A percentile compares a stretch with the other conserved stretches of the same genome.
These are phyloP conservation scores for Hypoxylon sp. DNA, from an alignment of 2,329 filamentous ascomycete genomes.

Conservation along the genomic window DNA sequence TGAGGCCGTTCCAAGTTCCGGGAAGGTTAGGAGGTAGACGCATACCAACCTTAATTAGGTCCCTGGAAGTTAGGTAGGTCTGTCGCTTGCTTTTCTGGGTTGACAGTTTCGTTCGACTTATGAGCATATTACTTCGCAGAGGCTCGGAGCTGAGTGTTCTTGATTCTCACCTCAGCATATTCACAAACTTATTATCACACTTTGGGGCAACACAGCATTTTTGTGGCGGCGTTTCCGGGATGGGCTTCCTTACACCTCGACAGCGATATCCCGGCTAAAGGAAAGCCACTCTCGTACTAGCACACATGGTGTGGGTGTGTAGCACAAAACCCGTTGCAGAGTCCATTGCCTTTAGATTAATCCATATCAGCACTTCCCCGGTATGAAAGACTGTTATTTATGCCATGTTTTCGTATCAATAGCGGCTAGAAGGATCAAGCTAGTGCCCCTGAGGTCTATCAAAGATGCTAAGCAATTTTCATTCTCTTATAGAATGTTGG, in stretches of 20 bases:
- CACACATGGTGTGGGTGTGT: slow-evolving; percentile 1
- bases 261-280: slow-evolving; percentile 4
- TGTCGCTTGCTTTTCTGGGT: not conserved
- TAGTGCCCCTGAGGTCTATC: not conserved
- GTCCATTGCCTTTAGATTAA: not conserved
- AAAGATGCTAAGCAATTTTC: not conserved
- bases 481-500: not conserved
- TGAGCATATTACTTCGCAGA: no score
- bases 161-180: slow-evolving; percentile 12
- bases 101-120: not conserved
- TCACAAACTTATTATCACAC: not conserved
- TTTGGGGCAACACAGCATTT: not conserved
- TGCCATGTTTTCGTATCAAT: not conserved
- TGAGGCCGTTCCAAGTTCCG: no score
- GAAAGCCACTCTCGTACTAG: not conserved
- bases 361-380: not conserved
- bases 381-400: not conserved
- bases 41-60: not conserved
- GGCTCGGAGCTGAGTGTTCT: not conserved
- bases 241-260: not conserved
- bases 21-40: no score
- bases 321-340: not conserved
- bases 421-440: not conserved
- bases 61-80: not conserved
- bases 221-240: no score